Conservation (phyloP, 1,284 basidiomycete species). For the Fomitopsis palustris region DNA sequence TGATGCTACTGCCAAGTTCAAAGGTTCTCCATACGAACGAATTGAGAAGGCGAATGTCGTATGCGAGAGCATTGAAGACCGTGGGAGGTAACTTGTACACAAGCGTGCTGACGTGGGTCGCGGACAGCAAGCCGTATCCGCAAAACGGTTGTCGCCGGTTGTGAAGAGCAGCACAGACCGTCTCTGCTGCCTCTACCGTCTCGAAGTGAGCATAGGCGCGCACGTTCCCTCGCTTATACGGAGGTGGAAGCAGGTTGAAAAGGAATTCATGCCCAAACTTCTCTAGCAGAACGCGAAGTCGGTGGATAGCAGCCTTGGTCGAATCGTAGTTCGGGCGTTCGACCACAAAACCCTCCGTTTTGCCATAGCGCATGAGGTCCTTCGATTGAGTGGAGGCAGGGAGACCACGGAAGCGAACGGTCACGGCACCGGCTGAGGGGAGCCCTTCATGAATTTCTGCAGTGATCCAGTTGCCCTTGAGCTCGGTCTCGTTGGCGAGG, state of each 20-base stretch:
- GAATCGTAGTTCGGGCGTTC: constrained; percentile 46
- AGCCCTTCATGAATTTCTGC: constrained; percentile 50
- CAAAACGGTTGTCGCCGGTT: constrained; percentile 38
- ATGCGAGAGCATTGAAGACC: constrained; percentile 30
- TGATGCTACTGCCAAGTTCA: constrained; percentile 19
- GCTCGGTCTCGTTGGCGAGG: constrained; percentile 30
- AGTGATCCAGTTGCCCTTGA: constrained; percentile 37
- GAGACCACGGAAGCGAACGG: constrained; percentile 51
- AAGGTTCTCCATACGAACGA: constrained; percentile 12
- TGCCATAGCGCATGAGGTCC: constrained; percentile 42
- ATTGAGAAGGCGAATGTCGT: constrained; percentile 23
- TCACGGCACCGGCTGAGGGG: constrained; percentile 52
- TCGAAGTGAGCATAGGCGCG: constrained; percentile 53
- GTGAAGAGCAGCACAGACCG: constrained; percentile 44
- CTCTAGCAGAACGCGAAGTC: constrained; percentile 39
- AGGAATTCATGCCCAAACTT: constrained; percentile 37
- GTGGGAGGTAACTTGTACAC: constrained; percentile 36
- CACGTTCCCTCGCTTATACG: constrained; percentile 45
- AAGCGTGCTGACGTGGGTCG: constrained; percentile 47
- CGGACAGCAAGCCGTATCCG: constrained; percentile 37
- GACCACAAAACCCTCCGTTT: constrained; percentile 47
- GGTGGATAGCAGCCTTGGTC: constrained; percentile 34
- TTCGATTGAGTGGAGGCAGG: constrained; percentile 41
- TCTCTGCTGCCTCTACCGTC: constrained; percentile 43
- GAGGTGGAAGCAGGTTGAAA: constrained; percentile 46